Evolutionary conservation across 2,329 filamentous ascomycete genomes (phyloP), one percentile per base, ranked within the genome.

Genomic region (Onygenales sp.): DNA sequence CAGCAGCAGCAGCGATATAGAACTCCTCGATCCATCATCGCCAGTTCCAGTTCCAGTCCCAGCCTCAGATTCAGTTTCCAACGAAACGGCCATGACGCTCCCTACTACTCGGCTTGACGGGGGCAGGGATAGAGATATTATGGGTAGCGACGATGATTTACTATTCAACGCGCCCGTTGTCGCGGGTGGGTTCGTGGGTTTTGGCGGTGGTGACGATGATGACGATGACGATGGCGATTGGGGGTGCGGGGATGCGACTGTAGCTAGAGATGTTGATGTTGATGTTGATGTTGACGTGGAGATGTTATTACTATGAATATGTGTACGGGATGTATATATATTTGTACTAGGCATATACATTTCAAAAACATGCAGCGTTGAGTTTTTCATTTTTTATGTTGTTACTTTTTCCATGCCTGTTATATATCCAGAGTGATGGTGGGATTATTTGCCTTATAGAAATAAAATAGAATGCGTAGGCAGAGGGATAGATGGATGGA

Each of bases 11-110:
- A 51, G 49, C 33, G 49, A 34, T 11, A 43, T 51, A 27, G 49
- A 51, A 43, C 37, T 44, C 11, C 49, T 51, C 49, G 49, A 51
- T 27, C 37, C 39, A 13, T 51, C 49, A 4, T 51, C 49, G 1
- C 14, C 37, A 40, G 11, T 17, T 14, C 40, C 39, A 2, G 1
- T 39, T 21, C 13, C 27, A 9, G 27, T 44, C 3, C 17, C 42
- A 17, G 8, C 1, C 21, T 2, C 42, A 48, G 50, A 52, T 6
- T 48, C 45, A 27, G 4, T 4, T 27, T 1, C 21, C 21, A 27
- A 27, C 1, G 21, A 27, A 27, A 27, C 21, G 21, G 4, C 17
- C 17, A 17, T 17, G 17, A 17, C 17, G 17, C 17, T 17, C 17
- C 17, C 21, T 27, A 27, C 1, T 27, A 27, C 21, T 27, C 4